Base-by-base conservation (phyloP, 495 filamentous ascomycete genomes). In the Aspergillus saccharolyticus region DNA sequence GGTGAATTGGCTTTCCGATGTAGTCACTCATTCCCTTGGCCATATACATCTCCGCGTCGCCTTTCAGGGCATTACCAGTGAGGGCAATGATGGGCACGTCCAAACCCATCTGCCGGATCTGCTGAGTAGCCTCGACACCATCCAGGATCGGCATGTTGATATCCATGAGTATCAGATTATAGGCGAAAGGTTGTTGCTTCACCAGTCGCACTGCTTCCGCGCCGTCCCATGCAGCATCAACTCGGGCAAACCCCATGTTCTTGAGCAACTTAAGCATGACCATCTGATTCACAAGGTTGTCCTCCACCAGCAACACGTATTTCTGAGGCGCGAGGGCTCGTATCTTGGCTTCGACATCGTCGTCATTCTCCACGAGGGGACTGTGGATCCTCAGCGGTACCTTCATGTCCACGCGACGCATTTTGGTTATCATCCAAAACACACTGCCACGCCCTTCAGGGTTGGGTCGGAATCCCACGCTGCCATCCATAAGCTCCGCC, bases 401-500 rank as follows among this genome's bases (percentile, higher is more conserved):
- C 18, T 15, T 17, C 8, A 44, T 16, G 24, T 50, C 28, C 3
- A 28, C 39, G 54, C 80, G 79, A 24, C 67, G 68, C 65, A 86
- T 76, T 18, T 74, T 76, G 4, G 73, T 73, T 0, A 78, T 80
- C 33, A 86, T 78, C 81, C 82, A 85, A 56, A 86, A 87, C 5
- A 83, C 59, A 64, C 81, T 85, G 4, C 84, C 84, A 2, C 65
- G 66, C 1, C 68, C 72, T 1, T 75, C 70, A 0, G 76, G 75
- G 54, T 86, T 86, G 0, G 80, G 73, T 3, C 72, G 73, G 55
- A 83, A 82, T 0, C 76, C 77, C 44, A 96, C 91, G 8, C 78
- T 70, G 3, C 91, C 91, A 43, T 84, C 81, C 91, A 96, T 96
- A 6, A 95, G 71, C 54, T 92, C 86, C 1, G 91, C 83, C 5